Evolutionary conservation across 345 rosid species (phyloP).

Genomic region (Salix koriyanagi): DNA sequence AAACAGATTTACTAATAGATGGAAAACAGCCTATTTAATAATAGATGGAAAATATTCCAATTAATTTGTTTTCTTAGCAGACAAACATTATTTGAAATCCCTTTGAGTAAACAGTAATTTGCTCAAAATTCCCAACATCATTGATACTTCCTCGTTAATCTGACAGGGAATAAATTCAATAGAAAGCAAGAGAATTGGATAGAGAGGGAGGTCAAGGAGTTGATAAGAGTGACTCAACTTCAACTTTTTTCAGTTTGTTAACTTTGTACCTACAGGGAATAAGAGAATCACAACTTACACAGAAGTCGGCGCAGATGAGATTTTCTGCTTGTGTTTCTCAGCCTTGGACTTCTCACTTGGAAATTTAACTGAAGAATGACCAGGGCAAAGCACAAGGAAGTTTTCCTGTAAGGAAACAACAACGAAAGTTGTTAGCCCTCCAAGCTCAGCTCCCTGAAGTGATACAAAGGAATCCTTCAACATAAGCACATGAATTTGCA

Average conservation of each 20-base stretch:
- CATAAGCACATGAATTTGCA: not conserved
- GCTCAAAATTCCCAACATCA: no score
- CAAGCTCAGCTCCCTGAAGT: not conserved
- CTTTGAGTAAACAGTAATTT: not conserved
- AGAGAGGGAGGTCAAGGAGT: not conserved
- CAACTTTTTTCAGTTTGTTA: not conserved
- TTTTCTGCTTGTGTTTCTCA: constrained; percentile 9
- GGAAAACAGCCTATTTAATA: no score
- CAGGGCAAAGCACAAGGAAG: constrained; percentile 72
- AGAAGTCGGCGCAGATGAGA: constrained; percentile 9
- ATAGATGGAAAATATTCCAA: not conserved
- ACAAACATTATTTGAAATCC: not conserved
- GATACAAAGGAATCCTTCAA: not conserved
- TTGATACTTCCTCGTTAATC: not conserved
- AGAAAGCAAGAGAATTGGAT: not conserved
- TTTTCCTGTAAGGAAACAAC: constrained; percentile 41
- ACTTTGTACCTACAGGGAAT: not conserved
- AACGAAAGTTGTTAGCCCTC: not conserved
- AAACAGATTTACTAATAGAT: no score
- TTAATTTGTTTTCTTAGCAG: not conserved
- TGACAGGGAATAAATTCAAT: not conserved
- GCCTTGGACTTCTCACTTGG: constrained; percentile 54
- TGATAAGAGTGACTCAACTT: not conserved
- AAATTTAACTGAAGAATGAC: constrained; percentile 58
- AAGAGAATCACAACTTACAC: constrained; percentile 27